Conservation (phyloP, 192 early-diverging fungal genomes). For the Coemansia sp. region DNA sequence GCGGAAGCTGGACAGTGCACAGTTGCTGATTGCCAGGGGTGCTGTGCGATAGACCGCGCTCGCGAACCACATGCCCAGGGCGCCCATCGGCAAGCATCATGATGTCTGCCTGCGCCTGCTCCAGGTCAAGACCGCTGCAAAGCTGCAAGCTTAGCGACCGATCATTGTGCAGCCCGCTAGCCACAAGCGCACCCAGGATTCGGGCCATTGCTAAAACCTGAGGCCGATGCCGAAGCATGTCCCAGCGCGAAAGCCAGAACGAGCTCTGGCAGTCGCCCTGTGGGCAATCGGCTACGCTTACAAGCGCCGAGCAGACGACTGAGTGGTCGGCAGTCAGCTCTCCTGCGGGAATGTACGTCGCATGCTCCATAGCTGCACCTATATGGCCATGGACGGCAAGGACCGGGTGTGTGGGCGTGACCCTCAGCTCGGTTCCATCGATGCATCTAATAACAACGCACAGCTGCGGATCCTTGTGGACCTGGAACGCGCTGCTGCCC, state of each 20-base stretch:
- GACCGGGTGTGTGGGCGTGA: slow-evolving; percentile 52
- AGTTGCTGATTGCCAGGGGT: neutral
- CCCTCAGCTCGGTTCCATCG: slow-evolving; percentile 37
- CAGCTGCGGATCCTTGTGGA: slow-evolving; percentile 28
- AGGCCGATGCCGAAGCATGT: slow-evolving; percentile 16
- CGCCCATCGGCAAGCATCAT: slow-evolving; percentile 6
- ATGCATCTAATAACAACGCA: slow-evolving; percentile 36
- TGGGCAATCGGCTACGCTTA: slow-evolving; percentile 23
- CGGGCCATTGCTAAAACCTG: slow-evolving; percentile 45
- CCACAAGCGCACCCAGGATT: slow-evolving; percentile 32
- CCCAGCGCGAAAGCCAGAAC: slow-evolving; percentile 19
- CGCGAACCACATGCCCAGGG: neutral
- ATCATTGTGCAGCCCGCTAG: neutral
- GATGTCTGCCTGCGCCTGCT: slow-evolving; percentile 37
- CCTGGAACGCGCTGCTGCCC: slow-evolving; percentile 38
- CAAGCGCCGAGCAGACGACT: slow-evolving; percentile 44
- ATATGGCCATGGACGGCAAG: slow-evolving; percentile 20
- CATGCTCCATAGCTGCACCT: slow-evolving; percentile 20
- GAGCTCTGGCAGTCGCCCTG: neutral
- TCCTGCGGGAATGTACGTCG: slow-evolving; percentile 36
- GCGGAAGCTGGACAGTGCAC: slow-evolving; percentile 17
- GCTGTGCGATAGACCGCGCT: neutral
- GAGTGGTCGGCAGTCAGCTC: slow-evolving; percentile 28
- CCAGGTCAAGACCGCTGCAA: slow-evolving; percentile 11
- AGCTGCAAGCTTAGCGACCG: neutral